phyloP scores from a whole-genome alignment of 1,284 basidiomycete species.

The Amylostereum areolatum region DNA sequence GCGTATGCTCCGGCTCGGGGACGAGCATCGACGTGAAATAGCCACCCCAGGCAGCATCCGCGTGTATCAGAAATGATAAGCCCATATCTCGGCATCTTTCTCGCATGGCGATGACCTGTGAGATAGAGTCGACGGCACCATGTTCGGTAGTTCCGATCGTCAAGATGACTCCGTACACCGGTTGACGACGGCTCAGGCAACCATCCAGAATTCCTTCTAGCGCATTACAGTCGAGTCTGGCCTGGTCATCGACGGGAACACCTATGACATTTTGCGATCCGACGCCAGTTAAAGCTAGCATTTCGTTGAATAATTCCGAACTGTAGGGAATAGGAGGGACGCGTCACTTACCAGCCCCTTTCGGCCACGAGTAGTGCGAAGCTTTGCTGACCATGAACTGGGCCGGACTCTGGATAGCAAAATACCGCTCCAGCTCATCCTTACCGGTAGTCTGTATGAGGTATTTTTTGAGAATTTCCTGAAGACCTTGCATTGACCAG shows the following conservation, averaged over 20 bases:
- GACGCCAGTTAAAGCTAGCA: constrained; percentile 33
- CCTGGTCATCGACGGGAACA: constrained; percentile 30
- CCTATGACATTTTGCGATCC: constrained; percentile 33
- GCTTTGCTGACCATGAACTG: constrained; percentile 27
- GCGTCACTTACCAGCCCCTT: constrained; percentile 31
- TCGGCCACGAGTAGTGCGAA: constrained; percentile 45
- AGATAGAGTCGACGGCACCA: constrained; percentile 38
- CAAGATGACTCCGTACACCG: constrained; percentile 38
- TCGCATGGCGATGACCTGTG: constrained; percentile 29
- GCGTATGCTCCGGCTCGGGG: constrained; percentile 1
- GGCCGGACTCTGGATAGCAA: constrained; percentile 16
- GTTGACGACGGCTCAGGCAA: constrained; percentile 21
- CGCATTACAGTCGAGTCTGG: constrained; percentile 27
- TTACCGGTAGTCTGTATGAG: constrained; percentile 32
- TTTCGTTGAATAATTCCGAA: too few species aligned
- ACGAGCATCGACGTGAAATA: constrained; percentile 35
- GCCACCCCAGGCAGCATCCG: constrained; percentile 40
- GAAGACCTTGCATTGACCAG: constrained; percentile 20
- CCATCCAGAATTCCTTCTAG: constrained; percentile 25
- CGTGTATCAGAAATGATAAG: constrained; percentile 36
- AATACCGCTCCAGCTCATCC: constrained; percentile 24
- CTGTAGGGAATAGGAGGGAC: background rate
- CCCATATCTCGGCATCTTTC: constrained; percentile 27
- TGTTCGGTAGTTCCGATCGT: constrained; percentile 42
- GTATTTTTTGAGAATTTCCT: constrained; percentile 22